Conservation (phyloP, 495 filamentous ascomycete species). For the Extremus antarcticus region DNA sequence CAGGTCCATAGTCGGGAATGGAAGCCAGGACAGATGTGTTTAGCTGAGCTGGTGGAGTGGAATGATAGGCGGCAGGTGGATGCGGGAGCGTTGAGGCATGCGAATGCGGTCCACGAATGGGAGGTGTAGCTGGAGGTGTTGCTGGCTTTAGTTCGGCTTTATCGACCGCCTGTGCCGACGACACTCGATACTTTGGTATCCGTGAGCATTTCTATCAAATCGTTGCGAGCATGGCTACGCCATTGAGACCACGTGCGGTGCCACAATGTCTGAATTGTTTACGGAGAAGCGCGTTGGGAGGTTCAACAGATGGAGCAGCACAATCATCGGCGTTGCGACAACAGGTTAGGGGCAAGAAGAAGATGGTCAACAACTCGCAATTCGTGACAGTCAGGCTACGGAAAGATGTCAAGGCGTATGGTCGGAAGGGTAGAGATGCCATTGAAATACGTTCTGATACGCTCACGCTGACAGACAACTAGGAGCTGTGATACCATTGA, state of each 20-base stretch:
- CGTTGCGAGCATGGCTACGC: conserved; percentile 4
- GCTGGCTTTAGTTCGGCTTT: too few relatives aligned
- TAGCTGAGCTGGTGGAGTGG: neutral
- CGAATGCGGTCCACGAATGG: too few relatives aligned
- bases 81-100: too few relatives aligned
- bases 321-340: conserved; percentile 17
- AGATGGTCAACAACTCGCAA: conserved; percentile 34
- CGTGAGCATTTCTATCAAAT: too few relatives aligned
- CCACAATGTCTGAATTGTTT: conserved; percentile 28
- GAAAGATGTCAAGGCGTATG: conserved; percentile 48
- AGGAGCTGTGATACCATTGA: conserved; percentile 47
- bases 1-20: neutral
- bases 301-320: conserved; percentile 12
- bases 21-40: neutral
- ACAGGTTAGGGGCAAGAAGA: conserved; percentile 46
- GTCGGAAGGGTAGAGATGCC: conserved; percentile 40
- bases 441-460: neutral
- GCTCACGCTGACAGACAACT: neutral
- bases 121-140: too few relatives aligned
- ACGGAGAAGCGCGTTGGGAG: conserved; percentile 21
- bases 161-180: too few relatives aligned
- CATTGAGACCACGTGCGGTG: conserved; percentile 15
- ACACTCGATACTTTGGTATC: too few relatives aligned
- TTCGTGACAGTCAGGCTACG: conserved; percentile 50
- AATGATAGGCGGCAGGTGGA: too few relatives aligned